phyloP scores from a whole-genome alignment of 441 rosid species.

The Geranium incanum region DNA sequence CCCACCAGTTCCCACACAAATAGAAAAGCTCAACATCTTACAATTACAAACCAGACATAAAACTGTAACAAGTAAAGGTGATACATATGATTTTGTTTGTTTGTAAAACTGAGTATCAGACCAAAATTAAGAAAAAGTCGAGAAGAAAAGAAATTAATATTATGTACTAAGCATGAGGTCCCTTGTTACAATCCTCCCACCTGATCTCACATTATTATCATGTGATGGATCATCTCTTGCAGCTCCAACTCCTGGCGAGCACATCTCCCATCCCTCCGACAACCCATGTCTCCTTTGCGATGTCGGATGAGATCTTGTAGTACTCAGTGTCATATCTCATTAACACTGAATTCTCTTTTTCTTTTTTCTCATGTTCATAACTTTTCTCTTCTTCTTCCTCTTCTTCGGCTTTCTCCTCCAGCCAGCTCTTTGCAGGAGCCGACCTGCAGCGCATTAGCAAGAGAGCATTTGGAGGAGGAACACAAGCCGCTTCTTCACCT shows the following conservation, averaged over 20 bases:
- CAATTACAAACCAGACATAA: not conserved
- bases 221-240: constrained; percentile 46
- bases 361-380: constrained; percentile 19
- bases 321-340: constrained; percentile 53
- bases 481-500: constrained; percentile 18
- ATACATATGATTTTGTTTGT: too few species aligned
- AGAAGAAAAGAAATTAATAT: too few species aligned
- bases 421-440: constrained; percentile 70
- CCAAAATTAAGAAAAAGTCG: too few species aligned
- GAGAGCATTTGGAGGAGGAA: constrained; percentile 77
- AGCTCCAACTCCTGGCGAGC: constrained; percentile 65
- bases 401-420: constrained; percentile 31
- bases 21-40: too few species aligned
- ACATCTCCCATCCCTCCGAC: constrained; percentile 60
- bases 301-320: constrained; percentile 55
- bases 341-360: constrained; percentile 33
- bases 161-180: too few species aligned
- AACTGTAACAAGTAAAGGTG: not conserved
- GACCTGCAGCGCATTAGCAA: constrained; percentile 81
- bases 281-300: constrained; percentile 77
- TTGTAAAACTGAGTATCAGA: too few species aligned
- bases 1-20: not conserved
- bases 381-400: constrained; percentile 24
- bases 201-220: not conserved
- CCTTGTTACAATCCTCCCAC: too few species aligned